phyloP scores from a whole-genome alignment of 164 flowering plant genomes.

The Annona cherimola region DNA sequence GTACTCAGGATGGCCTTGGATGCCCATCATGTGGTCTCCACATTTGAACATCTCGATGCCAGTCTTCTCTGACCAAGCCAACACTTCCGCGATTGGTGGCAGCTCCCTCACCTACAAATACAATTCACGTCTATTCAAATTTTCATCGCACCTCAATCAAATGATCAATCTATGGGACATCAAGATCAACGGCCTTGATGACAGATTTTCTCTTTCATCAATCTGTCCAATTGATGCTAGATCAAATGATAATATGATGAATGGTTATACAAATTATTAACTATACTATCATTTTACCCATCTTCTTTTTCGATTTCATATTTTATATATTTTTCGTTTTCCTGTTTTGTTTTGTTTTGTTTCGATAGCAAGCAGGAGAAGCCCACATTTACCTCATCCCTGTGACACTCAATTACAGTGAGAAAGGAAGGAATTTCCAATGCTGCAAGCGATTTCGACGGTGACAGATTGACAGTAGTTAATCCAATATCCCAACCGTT shows the following conservation, averaged over 20 bases:
- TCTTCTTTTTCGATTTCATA: too few species aligned
- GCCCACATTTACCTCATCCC: conserved; percentile 58
- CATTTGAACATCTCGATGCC: conserved; percentile 66
- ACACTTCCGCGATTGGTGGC: conserved; percentile 63
- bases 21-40: conserved; percentile 82
- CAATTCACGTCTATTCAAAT: background rate
- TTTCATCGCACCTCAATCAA: too few species aligned
- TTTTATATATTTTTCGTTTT: too few species aligned
- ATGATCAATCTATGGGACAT: too few species aligned
- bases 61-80: conserved; percentile 70
- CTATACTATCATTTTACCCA: too few species aligned
- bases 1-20: conserved; percentile 98
- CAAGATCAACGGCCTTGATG: background rate
- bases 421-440: conserved; percentile 48
- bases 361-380: background rate
- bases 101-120: conserved; percentile 45
- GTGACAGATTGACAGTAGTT: conserved; percentile 31
- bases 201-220: background rate
- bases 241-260: too few species aligned
- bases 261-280: too few species aligned
- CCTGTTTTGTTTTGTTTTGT: too few species aligned
- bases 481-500: conserved; percentile 30
- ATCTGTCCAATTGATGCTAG: background rate
- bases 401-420: conserved; percentile 61
- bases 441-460: conserved; percentile 37